Evolutionary conservation across 805 yeast genomes (phyloP).

Genomic region (Saccharomycopsis microspora): DNA sequence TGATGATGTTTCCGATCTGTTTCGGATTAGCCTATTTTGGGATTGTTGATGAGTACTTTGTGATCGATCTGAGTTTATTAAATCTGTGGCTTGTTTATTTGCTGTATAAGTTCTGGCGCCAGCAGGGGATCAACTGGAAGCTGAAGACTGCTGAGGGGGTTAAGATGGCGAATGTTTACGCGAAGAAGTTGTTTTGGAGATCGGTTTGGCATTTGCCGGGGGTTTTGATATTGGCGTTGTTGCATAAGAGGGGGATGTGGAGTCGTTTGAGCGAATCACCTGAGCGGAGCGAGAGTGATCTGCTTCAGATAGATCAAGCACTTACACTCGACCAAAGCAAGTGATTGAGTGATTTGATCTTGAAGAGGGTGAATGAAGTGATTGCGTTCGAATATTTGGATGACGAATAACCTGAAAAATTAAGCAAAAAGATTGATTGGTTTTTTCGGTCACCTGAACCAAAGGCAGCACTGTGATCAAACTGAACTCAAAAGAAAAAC

Average conservation of each 20-base stretch:
- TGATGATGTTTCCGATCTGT: constrained; percentile 92
- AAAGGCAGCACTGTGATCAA: too few relatives aligned
- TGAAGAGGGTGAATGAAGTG: too few relatives aligned
- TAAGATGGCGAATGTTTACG: constrained; percentile 48
- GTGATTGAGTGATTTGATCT: too few relatives aligned
- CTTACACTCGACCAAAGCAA: too few relatives aligned
- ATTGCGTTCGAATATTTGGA: too few relatives aligned
- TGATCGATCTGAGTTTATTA: constrained; percentile 67
- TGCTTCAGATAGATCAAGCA: too few relatives aligned
- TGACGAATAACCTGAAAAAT: too few relatives aligned
- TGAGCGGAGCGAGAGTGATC: not conserved
- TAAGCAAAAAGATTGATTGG: too few relatives aligned
- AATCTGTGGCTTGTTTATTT: constrained; percentile 80
- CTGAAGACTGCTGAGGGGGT: constrained; percentile 18
- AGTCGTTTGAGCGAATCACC: constrained; percentile 28
- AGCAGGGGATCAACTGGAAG: constrained; percentile 54
- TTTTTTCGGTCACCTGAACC: too few relatives aligned
- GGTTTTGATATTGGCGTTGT: constrained; percentile 79
- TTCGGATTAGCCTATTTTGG: constrained; percentile 67
- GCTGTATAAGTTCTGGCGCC: constrained; percentile 78
- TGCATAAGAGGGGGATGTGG: constrained; percentile 95
- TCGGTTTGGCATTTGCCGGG: constrained; percentile 92
- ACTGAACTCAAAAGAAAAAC: too few relatives aligned
- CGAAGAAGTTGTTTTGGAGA: constrained; percentile 85
- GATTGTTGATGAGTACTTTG: constrained; percentile 74